These are phyloP conservation scores for Grigorovia transvaalensis DNA, from an alignment of 805 yeast genomes.

Conservation along the genomic window DNA sequence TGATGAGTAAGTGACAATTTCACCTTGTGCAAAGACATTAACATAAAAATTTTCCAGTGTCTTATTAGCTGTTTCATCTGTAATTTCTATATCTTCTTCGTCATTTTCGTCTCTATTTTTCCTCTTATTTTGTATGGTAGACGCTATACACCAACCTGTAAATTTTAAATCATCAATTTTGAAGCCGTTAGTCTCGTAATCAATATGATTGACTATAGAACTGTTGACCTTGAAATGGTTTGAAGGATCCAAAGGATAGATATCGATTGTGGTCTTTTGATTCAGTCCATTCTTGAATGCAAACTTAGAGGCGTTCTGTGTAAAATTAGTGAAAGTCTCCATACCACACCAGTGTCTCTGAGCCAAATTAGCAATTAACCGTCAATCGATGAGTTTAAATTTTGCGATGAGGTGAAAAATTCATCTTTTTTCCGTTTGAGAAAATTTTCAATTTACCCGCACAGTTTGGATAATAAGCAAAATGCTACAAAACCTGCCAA, in stretches of 20 bases:
- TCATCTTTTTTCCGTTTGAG: neutral
- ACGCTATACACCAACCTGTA: conserved; percentile 20
- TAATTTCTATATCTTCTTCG: conserved; percentile 4
- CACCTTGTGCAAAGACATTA: conserved; percentile 22
- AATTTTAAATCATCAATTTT: conserved; percentile 17
- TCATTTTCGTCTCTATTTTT: conserved; percentile 9
- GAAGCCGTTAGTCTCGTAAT: conserved; percentile 26
- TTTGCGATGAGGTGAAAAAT: conserved; percentile 14
- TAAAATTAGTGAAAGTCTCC: conserved; percentile 19
- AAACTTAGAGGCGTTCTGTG: conserved; percentile 24
- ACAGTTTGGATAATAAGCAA: neutral
- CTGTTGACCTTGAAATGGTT: conserved; percentile 21
- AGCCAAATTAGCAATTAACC: neutral
- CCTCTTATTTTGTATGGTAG: conserved; percentile 13
- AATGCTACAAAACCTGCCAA: no score
- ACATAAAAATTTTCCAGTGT: conserved; percentile 20
- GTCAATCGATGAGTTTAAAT: neutral
- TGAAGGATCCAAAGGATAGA: conserved; percentile 24
- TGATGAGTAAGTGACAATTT: conserved; percentile 25
- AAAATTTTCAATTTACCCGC: conserved; percentile 2
- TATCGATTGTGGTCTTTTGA: conserved; percentile 27
- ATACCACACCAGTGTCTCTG: neutral
- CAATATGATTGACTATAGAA: conserved; percentile 22
- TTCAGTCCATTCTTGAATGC: conserved; percentile 26
- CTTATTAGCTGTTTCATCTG: neutral